Base-by-base conservation (phyloP, 371 early-diverging fungal genomes). In the Lichtheimia corymbifera region DNA sequence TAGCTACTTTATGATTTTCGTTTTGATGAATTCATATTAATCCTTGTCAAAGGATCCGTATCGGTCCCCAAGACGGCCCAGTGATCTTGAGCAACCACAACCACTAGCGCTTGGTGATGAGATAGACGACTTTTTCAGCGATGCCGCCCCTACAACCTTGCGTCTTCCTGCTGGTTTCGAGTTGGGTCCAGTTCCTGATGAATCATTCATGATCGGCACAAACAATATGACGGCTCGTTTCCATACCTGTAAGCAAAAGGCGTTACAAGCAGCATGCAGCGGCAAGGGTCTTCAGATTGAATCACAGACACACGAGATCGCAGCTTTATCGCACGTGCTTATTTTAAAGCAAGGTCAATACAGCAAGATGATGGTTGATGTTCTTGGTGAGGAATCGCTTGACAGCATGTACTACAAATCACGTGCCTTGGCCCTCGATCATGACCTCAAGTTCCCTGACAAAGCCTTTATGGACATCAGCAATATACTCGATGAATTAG, bases 161-260 rank as follows among this genome's bases (percentile, higher is more conserved):
- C 43, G 55, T 4, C 55, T 55, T 12, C 55, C 55, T 20, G 15
- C 12, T 55, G 55, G 24, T 25, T 17, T 55, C 24, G 55, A 55
- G 4, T 43, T 55, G 15, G 41, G 42, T 0, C 24, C 55, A 15
- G 55, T 55, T 6, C 55, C 55, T 20, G 55, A 55, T 22, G 55
- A 42, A 55, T 25, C 43, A 18, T 55, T 44, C 43, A 55, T 55
- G 43, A 25, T 55, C 12, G 55, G 15, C 13, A 12, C 11, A 3
- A 18, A 1, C 24, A 53, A 55, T 43, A 35, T 55, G 3, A 25
- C 55, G 12, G 41, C 55, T 41, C 3, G 42, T 12, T 55, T 55
- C 24, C 47, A 57, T 42, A 57, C 24, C 20, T 57, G 0, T 57
- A 45, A 56, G 15, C 47, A 57, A 25, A 11, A 47, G 28, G 57